These are phyloP conservation scores for Aspergillus novofumigatus DNA, from an alignment of 2,329 filamentous ascomycete genomes.

Conservation along the genomic window DNA sequence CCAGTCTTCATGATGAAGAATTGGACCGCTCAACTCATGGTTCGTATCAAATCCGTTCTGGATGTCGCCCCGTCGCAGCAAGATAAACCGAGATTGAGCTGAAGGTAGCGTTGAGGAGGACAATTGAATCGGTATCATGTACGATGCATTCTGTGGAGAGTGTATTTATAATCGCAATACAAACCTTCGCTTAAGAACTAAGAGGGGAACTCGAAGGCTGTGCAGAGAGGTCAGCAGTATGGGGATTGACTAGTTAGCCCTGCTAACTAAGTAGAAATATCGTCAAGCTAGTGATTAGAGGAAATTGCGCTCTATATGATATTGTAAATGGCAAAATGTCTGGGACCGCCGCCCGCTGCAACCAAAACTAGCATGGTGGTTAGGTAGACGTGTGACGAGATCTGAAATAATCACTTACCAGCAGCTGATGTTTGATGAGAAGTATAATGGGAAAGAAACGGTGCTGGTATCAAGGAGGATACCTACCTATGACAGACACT, in stretches of 20 bases:
- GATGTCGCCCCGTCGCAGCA: not conserved
- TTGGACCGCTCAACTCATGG: not conserved
- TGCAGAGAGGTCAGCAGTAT: not conserved
- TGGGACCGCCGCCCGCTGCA: not conserved
- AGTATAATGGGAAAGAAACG: not conserved
- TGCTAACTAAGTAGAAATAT: not conserved
- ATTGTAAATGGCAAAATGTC: not conserved
- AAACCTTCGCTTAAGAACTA: not conserved
- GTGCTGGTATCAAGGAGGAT: not conserved
- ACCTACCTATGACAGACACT: not conserved
- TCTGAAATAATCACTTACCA: not conserved
- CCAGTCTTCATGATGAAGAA: not conserved
- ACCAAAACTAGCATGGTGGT: not conserved
- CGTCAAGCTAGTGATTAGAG: not conserved
- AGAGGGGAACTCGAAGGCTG: slow-evolving; percentile 18
- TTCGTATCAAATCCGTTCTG: not conserved
- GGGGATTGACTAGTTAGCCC: not conserved
- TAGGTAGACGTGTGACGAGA: not conserved
- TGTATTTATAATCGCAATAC: not conserved
- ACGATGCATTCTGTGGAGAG: not conserved
- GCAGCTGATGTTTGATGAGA: not conserved
- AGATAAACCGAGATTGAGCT: not conserved
- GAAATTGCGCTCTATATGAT: not conserved
- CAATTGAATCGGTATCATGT: not conserved
- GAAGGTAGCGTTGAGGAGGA: not conserved